Evolutionary conservation across 1,284 basidiomycete species (phyloP).

Genomic region (Takashimella tepidaria): DNA sequence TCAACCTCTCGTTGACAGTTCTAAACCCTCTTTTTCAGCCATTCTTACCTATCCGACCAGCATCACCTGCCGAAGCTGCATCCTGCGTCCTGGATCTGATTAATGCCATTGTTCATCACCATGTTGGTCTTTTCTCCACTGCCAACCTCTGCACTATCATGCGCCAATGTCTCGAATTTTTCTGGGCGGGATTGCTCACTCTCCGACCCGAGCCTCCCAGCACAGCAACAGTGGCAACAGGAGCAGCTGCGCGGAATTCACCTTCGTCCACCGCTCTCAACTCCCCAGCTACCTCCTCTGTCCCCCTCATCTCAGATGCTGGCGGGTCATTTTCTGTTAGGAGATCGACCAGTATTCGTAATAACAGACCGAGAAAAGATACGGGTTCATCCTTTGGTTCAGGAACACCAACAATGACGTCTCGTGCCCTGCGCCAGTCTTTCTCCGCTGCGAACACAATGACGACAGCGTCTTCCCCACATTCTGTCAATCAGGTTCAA

Average conservation of each 20-base stretch:
- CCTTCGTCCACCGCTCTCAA: conserved; percentile 12
- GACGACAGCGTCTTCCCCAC: background rate
- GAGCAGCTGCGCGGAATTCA: background rate
- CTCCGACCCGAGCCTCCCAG: background rate
- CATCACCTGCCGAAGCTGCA: conserved; percentile 22
- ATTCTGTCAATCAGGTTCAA: background rate
- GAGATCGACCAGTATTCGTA: background rate
- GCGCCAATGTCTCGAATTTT: conserved; percentile 31
- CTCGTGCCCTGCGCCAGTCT: background rate
- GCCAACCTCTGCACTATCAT: conserved; percentile 33
- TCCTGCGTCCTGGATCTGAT: conserved; percentile 35
- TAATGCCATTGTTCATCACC: conserved; percentile 28
- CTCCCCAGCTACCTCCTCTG: conserved; percentile 4
- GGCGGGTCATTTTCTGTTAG: background rate
- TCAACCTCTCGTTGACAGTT: background rate
- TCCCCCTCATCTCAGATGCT: background rate
- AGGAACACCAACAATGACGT: background rate
- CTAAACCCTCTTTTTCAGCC: background rate
- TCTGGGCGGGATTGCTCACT: conserved; percentile 31
- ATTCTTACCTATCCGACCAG: conserved; percentile 3
- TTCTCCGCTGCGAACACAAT: background rate
- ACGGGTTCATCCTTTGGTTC: background rate
- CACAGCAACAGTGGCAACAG: background rate
- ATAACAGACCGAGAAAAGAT: conserved; percentile 1
- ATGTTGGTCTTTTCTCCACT: conserved; percentile 37